Percentiles rank a stretch among this genome's conserved stretches.
These are phyloP conservation scores for Stemphylium beticola DNA, from an alignment of 2,329 filamentous ascomycete species.

Conservation along the genomic window DNA sequence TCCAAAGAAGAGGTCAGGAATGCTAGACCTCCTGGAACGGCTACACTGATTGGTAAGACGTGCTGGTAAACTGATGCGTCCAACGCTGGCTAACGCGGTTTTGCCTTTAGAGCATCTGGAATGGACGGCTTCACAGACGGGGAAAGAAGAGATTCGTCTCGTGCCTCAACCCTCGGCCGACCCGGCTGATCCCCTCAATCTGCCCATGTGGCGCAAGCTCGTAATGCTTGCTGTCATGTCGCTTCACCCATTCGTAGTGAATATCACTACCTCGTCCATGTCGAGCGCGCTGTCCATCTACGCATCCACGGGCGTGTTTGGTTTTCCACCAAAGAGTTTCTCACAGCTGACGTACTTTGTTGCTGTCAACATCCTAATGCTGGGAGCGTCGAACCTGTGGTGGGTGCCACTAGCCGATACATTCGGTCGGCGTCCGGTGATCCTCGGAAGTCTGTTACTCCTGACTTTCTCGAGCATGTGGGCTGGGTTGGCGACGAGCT, in stretches of 20 bases:
- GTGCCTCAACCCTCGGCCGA: conserved; percentile 50
- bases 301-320: conserved; percentile 39
- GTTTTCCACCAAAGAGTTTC: conserved; percentile 39
- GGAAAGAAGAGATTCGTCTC: conserved; percentile 45
- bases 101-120: conserved; percentile 37
- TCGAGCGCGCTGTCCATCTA: conserved; percentile 47
- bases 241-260: conserved; percentile 47
- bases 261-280: conserved; percentile 46
- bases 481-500: conserved; percentile 48
- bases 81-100: not conserved
- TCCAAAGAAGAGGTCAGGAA: conserved; percentile 49
- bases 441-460: conserved; percentile 46
- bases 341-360: conserved; percentile 45
- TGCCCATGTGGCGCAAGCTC: conserved; percentile 46
- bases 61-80: not conserved
- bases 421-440: conserved; percentile 49
- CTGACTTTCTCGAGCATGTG: conserved; percentile 47
- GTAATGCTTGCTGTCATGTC: conserved; percentile 47
- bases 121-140: conserved; percentile 38
- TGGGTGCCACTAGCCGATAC: conserved; percentile 53
- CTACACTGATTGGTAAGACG: conserved; percentile 47
- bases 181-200: conserved; percentile 51
- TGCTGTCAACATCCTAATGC: conserved; percentile 49
- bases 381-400: conserved; percentile 49
- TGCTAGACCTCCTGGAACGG: conserved; percentile 50